phyloP scores from a whole-genome alignment of 2,329 filamentous ascomycete species.

The Hortaea werneckii region DNA sequence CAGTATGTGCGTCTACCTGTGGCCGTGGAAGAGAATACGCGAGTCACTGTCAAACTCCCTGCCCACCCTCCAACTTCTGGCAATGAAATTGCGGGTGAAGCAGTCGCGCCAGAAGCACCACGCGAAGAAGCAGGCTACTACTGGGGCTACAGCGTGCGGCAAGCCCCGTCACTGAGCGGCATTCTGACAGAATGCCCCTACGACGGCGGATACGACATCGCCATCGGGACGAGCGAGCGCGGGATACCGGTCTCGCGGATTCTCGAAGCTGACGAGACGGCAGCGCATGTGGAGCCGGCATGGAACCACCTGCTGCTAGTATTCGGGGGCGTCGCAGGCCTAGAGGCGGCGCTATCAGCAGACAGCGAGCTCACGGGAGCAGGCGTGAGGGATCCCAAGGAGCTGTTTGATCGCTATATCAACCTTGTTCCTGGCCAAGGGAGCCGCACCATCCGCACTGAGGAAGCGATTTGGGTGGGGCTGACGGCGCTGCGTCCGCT shows the following conservation, averaged over 20 bases:
- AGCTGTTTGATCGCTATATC: conserved; percentile 76
- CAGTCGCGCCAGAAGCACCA: conserved; percentile 58
- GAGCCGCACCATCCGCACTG: conserved; percentile 70
- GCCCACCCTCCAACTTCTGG: conserved; percentile 20
- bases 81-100: conserved; percentile 36
- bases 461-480: conserved; percentile 72
- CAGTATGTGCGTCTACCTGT: conserved; percentile 44
- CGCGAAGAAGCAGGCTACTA: conserved; percentile 71
- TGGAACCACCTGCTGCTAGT: conserved; percentile 63
- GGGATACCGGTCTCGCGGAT: conserved; percentile 35
- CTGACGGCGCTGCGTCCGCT: conserved; percentile 53
- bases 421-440: conserved; percentile 73
- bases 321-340: conserved; percentile 69
- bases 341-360: conserved; percentile 62
- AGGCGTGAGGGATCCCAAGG: conserved; percentile 53
- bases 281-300: conserved; percentile 31
- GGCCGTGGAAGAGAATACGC: conserved; percentile 57
- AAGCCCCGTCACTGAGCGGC: conserved; percentile 53
- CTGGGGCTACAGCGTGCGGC: conserved; percentile 71
- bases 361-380: conserved; percentile 50
- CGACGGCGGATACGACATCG: conserved; percentile 70
- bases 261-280: conserved; percentile 37
- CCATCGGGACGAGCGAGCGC: conserved; percentile 74
- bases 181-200: conserved; percentile 70
- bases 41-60: conserved; percentile 62